A percentile compares a stretch with the other conserved stretches of the same genome.
phyloP scores from a whole-genome alignment of 768 basidiomycete genomes.

The Lactarius hengduanensis region DNA sequence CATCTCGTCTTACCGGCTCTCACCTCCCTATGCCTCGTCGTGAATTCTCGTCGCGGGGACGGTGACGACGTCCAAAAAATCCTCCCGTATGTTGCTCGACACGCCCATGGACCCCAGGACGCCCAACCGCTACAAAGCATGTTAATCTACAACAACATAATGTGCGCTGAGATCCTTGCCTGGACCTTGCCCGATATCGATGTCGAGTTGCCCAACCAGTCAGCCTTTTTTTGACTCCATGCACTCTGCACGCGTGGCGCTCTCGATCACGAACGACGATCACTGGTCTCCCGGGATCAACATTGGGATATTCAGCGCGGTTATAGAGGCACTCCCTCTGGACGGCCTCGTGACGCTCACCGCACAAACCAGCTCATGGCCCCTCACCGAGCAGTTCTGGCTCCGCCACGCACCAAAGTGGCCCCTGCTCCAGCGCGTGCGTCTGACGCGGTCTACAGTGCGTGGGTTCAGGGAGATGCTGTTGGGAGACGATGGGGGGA shows the following conservation, averaged over 20 bases:
- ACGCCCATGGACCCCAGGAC: not conserved
- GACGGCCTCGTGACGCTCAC: not conserved
- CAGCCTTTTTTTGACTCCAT: too few relatives aligned
- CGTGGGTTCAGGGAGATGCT: not conserved
- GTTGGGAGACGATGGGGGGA: not conserved
- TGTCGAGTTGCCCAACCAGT: not conserved
- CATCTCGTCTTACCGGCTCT: not conserved
- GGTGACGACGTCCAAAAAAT: not conserved
- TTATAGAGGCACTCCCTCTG: not conserved
- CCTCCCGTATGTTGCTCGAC: not conserved
- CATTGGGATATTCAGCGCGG: not conserved
- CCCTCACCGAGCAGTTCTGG: not conserved
- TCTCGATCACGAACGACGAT: not conserved
- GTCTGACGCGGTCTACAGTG: not conserved
- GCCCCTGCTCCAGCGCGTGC: not conserved
- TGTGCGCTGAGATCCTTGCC: not conserved
- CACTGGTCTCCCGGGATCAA: not conserved
- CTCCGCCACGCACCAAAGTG: not conserved
- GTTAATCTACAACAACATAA: not conserved
- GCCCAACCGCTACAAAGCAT: not conserved
- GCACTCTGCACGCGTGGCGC: not conserved
- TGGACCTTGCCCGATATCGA: slow-evolving; percentile 6
- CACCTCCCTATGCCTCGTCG: not conserved
- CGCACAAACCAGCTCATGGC: not conserved
- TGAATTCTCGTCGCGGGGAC: not conserved